A percentile compares a stretch with the other conserved stretches of the same genome.
Conservation (phyloP, 108 stramenopile genomes). For the Pseudonitzschia multistriata region DNA sequence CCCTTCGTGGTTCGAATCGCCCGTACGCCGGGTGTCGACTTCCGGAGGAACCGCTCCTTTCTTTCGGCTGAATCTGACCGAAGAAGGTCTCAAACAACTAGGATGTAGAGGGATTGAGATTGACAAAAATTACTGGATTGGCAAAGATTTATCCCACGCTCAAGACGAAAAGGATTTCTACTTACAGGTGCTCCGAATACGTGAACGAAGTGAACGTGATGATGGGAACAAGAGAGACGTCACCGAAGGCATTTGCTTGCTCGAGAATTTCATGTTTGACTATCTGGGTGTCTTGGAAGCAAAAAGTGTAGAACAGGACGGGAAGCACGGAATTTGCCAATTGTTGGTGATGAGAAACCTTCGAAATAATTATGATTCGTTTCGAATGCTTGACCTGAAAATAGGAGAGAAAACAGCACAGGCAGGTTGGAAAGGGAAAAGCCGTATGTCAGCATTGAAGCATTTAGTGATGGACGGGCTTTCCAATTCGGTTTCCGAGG, state of each 20-base stretch:
- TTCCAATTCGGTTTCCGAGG: conserved; percentile 15
- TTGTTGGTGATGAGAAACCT: conserved; percentile 17
- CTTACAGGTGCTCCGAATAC: conserved; percentile 10
- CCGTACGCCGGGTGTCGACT: conserved; percentile 4
- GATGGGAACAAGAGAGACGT: background rate
- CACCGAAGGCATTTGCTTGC: background rate
- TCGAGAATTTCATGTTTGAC: conserved; percentile 12
- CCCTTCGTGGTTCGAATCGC: conserved; percentile 5
- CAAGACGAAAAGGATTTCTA: conserved; percentile 24
- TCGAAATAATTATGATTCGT: background rate
- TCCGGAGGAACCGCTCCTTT: conserved; percentile 25
- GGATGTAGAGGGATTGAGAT: background rate
- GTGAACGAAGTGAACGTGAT: background rate
- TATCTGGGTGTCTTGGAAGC: conserved; percentile 18
- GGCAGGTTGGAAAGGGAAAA: conserved; percentile 20
- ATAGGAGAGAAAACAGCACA: conserved; percentile 14
- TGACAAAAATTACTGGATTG: conserved; percentile 7
- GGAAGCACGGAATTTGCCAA: background rate
- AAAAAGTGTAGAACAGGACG: background rate
- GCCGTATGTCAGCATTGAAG: background rate
- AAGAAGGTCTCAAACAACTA: background rate
- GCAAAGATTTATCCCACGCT: conserved; percentile 20
- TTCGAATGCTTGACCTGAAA: conserved; percentile 22
- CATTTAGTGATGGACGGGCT: conserved; percentile 10
- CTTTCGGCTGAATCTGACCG: conserved; percentile 5